Evolutionary conservation across 192 early-diverging fungal species (phyloP).

Genomic region (Jimgerdemannia flammicorona): DNA sequence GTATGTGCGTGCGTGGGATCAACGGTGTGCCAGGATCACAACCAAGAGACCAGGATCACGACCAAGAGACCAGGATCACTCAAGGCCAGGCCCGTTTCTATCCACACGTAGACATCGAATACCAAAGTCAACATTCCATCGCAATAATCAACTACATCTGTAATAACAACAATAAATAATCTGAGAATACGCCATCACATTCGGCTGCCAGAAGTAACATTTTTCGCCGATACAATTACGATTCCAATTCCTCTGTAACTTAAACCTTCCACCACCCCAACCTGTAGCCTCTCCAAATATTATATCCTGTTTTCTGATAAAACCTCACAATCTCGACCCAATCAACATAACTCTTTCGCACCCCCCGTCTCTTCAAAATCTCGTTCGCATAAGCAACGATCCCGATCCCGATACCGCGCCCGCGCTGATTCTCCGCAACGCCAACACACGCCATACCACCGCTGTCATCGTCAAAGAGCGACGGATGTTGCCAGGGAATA

Average conservation of each 20-base stretch:
- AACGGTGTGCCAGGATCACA: too few species aligned
- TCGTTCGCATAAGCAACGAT: slow-evolving; percentile 33
- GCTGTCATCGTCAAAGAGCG: slow-evolving; percentile 19
- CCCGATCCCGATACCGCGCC: slow-evolving; percentile 29
- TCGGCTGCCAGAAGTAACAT: too few species aligned
- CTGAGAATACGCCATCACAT: too few species aligned
- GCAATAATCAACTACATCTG: too few species aligned
- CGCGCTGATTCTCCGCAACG: slow-evolving; percentile 26
- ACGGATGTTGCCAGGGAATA: slow-evolving; percentile 23
- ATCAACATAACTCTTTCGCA: slow-evolving; percentile 30
- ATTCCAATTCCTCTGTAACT: background rate
- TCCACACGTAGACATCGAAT: too few species aligned
- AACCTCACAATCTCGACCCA: slow-evolving; percentile 33
- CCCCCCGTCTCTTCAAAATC: slow-evolving; percentile 21
- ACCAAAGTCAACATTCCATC: too few species aligned
- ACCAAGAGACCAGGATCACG: too few species aligned
- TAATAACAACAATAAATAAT: too few species aligned
- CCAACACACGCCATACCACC: slow-evolving; percentile 40
- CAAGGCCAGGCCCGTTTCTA: too few species aligned
- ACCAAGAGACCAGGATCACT: too few species aligned
- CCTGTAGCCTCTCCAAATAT: slow-evolving; percentile 26
- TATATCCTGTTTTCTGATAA: slow-evolving; percentile 21
- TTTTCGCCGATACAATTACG: too few species aligned
- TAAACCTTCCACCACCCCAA: slow-evolving; percentile 1
- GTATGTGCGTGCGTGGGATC: too few species aligned